Percentiles rank a stretch among this genome's conserved stretches.
These are phyloP conservation scores for Pyrus communis DNA, from an alignment of 306 rosid species.

Conservation along the genomic window DNA sequence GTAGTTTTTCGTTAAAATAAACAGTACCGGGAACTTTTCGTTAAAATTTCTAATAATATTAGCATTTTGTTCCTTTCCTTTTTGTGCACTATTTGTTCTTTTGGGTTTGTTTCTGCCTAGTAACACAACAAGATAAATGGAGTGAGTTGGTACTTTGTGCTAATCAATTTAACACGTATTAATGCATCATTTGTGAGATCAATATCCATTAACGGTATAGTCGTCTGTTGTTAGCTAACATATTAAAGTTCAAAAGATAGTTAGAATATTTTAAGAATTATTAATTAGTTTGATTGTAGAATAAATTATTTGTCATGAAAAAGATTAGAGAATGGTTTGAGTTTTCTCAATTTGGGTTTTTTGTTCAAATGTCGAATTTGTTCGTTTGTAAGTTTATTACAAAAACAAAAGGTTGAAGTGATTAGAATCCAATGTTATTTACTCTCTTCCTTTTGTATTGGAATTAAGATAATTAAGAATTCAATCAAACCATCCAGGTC, in stretches of 20 bases:
- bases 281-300: background rate
- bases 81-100: background rate
- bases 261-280: background rate
- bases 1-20: no score
- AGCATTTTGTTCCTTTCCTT: conserved; percentile 6
- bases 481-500: background rate
- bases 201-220: background rate
- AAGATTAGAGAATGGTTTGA: background rate
- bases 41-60: background rate
- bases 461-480: background rate
- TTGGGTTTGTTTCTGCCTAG: background rate
- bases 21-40: no score
- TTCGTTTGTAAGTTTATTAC: background rate
- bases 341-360: background rate
- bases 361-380: background rate
- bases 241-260: background rate
- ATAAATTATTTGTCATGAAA: background rate
- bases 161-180: background rate
- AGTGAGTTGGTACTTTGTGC: background rate
- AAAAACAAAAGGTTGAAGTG: background rate
- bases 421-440: conserved; percentile 2
- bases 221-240: background rate
- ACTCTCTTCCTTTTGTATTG: background rate
- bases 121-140: background rate
- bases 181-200: background rate